Evolutionary conservation across 106 monocot genomes (phyloP), one percentile per base, ranked within the genome.

Genomic region (Phalaenopsis aphrodite): DNA sequence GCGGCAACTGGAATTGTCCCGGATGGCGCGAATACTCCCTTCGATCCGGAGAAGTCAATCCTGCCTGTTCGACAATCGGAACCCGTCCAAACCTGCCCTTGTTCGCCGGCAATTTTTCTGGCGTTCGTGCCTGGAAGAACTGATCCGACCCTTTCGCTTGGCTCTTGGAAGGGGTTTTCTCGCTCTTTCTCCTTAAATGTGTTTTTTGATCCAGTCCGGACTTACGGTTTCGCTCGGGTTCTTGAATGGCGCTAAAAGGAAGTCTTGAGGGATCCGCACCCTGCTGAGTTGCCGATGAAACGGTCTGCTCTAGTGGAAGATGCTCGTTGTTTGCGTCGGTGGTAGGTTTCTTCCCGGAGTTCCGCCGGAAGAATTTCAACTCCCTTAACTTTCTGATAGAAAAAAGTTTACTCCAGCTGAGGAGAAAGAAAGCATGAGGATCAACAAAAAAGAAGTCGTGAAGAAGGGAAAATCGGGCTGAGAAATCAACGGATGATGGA

Each of bases 341-440:
- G 10, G 85, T 58, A 23, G 79, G 79, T 47, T 68, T 46, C 67
- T 81, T 84, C 12, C 77, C 80, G 8, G 65, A 72, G 45, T 84
- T 86, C 56, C 93, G 81, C 5, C 91, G 91, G 66, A 82, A 85
- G 5, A 83, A 3, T 48, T 65, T 88, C 80, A 83, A 57, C 87
- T 94, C 92, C 85, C 88, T 90, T 82, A 88, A 74, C 97, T 92
- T 92, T 81, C 97, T 98, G 79, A 42, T 24, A 23, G 30, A 0
- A 30, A 30, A 30, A 30, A 57, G 17, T 36, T 14, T 15, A 30
- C 30, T 30, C 16, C 42, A 80, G 52, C 21, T 73, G 16, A 41
- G 48, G 19, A 41, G n/a, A 47, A 56, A 37, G 71, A 30, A 74
- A 42, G 41, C 14, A 42, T 6, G 43, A 42, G 36, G 49, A 68